Conservation (phyloP, 306 rosid genomes). For the Sicyos baderoa region DNA sequence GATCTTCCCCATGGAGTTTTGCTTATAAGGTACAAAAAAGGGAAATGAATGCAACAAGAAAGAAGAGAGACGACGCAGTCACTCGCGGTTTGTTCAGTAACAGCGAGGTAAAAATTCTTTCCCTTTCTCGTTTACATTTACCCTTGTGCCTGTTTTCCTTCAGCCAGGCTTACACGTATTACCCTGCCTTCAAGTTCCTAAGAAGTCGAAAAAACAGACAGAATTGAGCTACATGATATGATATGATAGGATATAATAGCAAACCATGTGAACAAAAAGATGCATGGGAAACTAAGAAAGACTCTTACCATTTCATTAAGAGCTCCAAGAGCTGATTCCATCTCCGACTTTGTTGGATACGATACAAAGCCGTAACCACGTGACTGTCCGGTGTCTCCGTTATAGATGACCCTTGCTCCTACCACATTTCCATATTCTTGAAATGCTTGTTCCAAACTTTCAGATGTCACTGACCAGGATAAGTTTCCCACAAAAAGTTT, state of each 20-base stretch:
- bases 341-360: conserved; percentile 58
- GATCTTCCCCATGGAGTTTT: too few relatives aligned
- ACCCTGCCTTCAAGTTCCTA: conserved; percentile 85
- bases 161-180: conserved; percentile 78
- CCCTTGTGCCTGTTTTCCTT: conserved; percentile 54
- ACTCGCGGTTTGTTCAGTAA: neutral
- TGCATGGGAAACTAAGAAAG: conserved; percentile 15
- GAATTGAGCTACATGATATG: neutral
- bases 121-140: neutral
- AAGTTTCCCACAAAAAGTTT: conserved; percentile 85
- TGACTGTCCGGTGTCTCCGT: conserved; percentile 80
- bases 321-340: conserved; percentile 71
- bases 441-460: conserved; percentile 57
- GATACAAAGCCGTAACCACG: conserved; percentile 89
- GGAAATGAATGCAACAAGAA: too few relatives aligned
- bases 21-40: too few relatives aligned
- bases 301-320: conserved; percentile 55
- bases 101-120: conserved; percentile 9
- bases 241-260: neutral
- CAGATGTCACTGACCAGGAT: conserved; percentile 84
- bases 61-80: too few relatives aligned
- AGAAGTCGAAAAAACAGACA: conserved; percentile 18
- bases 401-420: conserved; percentile 79
- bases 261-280: neutral
- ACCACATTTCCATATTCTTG: conserved; percentile 78